A percentile compares a stretch with the other conserved stretches of the same genome.
phyloP scores from a whole-genome alignment of 352 stramenopile genomes.

The Globisporangium cylindrosporum region DNA sequence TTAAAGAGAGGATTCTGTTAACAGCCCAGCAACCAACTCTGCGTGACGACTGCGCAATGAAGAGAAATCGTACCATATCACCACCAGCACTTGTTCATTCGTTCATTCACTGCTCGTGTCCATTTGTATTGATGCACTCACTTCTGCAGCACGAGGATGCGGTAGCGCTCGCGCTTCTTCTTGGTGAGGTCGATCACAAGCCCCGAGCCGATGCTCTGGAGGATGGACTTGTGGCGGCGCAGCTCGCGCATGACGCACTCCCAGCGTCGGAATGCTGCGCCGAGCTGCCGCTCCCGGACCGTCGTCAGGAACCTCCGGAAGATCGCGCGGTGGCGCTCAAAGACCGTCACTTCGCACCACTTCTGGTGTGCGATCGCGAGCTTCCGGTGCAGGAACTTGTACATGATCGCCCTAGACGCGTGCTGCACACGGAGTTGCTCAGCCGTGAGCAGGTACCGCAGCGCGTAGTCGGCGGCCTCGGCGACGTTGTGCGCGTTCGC shows the following conservation, averaged over 20 bases:
- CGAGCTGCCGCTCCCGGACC: constrained; percentile 44
- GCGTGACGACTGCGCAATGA: neutral
- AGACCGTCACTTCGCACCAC: constrained; percentile 42
- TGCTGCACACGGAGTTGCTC: constrained; percentile 49
- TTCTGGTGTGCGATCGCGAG: constrained; percentile 39
- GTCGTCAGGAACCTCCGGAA: constrained; percentile 45
- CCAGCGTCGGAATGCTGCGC: constrained; percentile 58
- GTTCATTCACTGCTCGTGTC: neutral
- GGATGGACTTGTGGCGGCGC: constrained; percentile 37
- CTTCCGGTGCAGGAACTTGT: constrained; percentile 38
- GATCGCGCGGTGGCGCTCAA: constrained; percentile 41
- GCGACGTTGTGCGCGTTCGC: constrained; percentile 48
- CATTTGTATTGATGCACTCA: constrained; percentile 15
- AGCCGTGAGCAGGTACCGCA: constrained; percentile 54
- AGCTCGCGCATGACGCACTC: constrained; percentile 37
- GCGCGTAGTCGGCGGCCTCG: constrained; percentile 53
- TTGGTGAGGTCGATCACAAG: constrained; percentile 62
- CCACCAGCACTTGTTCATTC: neutral
- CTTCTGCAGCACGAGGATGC: constrained; percentile 69
- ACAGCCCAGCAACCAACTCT: neutral
- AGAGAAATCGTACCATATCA: constrained; percentile 3
- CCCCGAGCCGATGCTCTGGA: constrained; percentile 46
- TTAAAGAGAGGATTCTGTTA: neutral
- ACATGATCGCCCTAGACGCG: constrained; percentile 43
- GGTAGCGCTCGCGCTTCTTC: constrained; percentile 58